phyloP scores from a whole-genome alignment of 2,329 filamentous ascomycete genomes.

The Hysterium pulicare region DNA sequence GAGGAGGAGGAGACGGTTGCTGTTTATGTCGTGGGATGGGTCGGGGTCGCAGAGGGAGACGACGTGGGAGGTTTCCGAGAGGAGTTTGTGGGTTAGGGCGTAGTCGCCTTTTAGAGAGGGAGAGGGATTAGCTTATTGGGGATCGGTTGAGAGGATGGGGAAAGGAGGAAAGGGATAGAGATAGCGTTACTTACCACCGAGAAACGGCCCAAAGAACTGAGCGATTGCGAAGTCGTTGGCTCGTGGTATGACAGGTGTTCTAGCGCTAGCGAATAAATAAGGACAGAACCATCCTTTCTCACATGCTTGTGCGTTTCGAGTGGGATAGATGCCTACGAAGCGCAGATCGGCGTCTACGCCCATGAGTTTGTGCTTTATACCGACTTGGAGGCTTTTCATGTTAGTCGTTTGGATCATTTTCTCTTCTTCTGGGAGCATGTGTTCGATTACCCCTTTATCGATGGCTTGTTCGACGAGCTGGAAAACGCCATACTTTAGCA shows the following conservation, averaged over 20 bases:
- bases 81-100: constrained; percentile 33
- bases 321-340: constrained; percentile 25
- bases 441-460: constrained; percentile 37
- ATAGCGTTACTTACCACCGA: constrained; percentile 24
- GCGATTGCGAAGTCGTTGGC: constrained; percentile 36
- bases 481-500: constrained; percentile 35
- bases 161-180: background rate
- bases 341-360: constrained; percentile 37
- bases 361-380: constrained; percentile 41
- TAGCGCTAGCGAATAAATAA: constrained; percentile 33
- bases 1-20: constrained; percentile 34
- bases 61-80: constrained; percentile 27
- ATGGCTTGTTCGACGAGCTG: constrained; percentile 40
- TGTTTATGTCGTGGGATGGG: constrained; percentile 24
- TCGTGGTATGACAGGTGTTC: constrained; percentile 30
- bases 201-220: constrained; percentile 36
- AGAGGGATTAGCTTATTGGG: background rate
- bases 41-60: constrained; percentile 31
- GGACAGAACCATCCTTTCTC: constrained; percentile 40
- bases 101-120: constrained; percentile 28
- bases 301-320: constrained; percentile 21
- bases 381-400: constrained; percentile 35
- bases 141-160: background rate
- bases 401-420: constrained; percentile 36
- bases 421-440: constrained; percentile 38